Base-by-base conservation (phyloP, 75 land plant species). In the Sequoiadendron giganteum region DNA sequence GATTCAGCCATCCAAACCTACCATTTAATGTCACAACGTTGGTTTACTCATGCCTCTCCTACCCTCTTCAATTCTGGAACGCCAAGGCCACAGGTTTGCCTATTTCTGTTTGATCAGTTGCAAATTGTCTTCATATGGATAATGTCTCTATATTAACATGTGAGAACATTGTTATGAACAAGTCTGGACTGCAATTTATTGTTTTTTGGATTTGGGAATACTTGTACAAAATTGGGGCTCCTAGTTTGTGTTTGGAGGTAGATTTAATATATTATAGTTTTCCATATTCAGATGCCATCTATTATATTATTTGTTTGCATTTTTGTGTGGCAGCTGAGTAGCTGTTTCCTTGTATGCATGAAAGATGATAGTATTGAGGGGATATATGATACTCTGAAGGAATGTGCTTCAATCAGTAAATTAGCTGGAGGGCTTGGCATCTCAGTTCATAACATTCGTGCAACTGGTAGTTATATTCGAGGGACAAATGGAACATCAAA, bases 331-430 rank as follows among this genome's bases (percentile, higher is more conserved):
- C 94, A 98, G 99, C 89, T 98, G 68, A 98, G 99, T 83, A 98
- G 99, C 90, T 98, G 99, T 85, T 98, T 98, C 93, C 94, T 98
- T 39, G 43, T 97, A 10, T 98, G 99, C 89, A 97, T 98, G 99
- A 98, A 98, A 89, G 99, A 95, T n/a, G 99, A 98, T 87, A 97
- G 97, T 84, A 98, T 98, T 90, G 99, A 98, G 88, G 99, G 99
- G 0, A 98, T 98, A 42, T 98, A 98, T 91, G 99, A 98, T 86
- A 98, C 99, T 21, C 55, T 98, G 73, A 98, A 98, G 92, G 99
- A 98, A 84, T 98, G 99, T 95, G 99, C 99, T 91, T 94, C 95
- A 16, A 97, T 98, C 43, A 97, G 99, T 92, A 98, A 98, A 84
- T 98, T 96, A 52, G 99, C 99, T 84, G 99, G 99, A 70, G 99